A percentile compares a stretch with the other conserved stretches of the same genome.
These are phyloP conservation scores for Lizonia empirigonia DNA, from an alignment of 2,329 filamentous ascomycete genomes.

Conservation along the genomic window DNA sequence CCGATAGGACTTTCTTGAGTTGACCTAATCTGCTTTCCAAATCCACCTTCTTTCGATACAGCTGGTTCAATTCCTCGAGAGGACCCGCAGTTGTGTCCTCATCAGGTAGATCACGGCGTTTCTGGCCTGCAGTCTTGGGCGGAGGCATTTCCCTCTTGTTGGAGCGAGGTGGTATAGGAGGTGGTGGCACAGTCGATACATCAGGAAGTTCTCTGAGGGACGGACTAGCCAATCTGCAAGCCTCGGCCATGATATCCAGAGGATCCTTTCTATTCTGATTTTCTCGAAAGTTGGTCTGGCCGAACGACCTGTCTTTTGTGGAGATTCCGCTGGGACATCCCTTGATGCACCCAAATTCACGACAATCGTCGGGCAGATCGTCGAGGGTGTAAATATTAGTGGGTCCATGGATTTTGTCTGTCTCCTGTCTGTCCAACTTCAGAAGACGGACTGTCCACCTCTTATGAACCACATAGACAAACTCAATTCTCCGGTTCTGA, in stretches of 20 bases:
- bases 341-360: not conserved
- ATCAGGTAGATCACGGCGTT: not conserved
- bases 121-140: not conserved
- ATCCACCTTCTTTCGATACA: not conserved
- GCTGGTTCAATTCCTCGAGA: not conserved
- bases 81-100: not conserved
- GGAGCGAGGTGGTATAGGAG: not conserved
- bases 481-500: not conserved
- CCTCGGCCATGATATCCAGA: not conserved
- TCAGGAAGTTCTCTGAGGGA: not conserved
- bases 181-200: not conserved
- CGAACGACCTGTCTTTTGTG: not conserved
- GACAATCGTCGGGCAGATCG: not conserved
- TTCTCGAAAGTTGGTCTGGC: conserved; percentile 1
- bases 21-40: not conserved
- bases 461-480: not conserved
- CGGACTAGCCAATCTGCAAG: not conserved
- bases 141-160: not conserved
- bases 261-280: not conserved
- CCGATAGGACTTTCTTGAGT: too few species aligned
- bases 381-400: not conserved
- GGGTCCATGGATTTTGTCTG: not conserved
- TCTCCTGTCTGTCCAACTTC: not conserved
- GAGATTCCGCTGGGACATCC: conserved; percentile 1
- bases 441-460: conserved; percentile 6